phyloP scores from a whole-genome alignment of 2,329 filamentous ascomycete genomes.

The Neocatenulostroma microsporum region DNA sequence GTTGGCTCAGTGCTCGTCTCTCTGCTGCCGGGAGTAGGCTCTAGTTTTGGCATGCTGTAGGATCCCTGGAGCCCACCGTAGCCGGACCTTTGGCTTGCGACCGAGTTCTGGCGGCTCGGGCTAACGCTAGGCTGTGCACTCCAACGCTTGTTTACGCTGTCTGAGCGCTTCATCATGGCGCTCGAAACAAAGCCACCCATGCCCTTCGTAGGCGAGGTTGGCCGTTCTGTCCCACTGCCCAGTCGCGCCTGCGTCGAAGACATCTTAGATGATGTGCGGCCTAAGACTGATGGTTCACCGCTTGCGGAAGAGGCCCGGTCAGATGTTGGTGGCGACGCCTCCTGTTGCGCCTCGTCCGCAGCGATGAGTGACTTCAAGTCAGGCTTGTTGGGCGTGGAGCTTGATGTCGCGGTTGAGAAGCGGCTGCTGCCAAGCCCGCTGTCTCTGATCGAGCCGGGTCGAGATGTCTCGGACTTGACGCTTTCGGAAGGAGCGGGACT shows the following conservation, averaged over 20 bases:
- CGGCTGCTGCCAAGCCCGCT: conserved; percentile 19
- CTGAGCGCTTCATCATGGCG: conserved; percentile 95
- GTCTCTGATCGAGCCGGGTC: conserved; percentile 37
- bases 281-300: conserved; percentile 33
- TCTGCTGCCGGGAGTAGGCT: conserved; percentile 38
- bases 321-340: conserved; percentile 19
- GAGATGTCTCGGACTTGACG: conserved; percentile 43
- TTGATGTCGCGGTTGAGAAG: conserved; percentile 19
- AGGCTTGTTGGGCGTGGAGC: conserved; percentile 22
- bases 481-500: conserved; percentile 38
- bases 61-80: conserved; percentile 29
- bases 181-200: conserved; percentile 97
- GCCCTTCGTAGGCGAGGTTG: conserved; percentile 86
- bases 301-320: conserved; percentile 28
- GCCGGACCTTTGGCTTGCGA: conserved; percentile 48
- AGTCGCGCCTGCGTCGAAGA: conserved; percentile 56
- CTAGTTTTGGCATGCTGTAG: conserved; percentile 35
- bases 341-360: conserved; percentile 22
- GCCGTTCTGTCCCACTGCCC: conserved; percentile 39
- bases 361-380: conserved; percentile 24
- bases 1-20: conserved; percentile 48
- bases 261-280: conserved; percentile 46
- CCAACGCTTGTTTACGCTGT: conserved; percentile 93
- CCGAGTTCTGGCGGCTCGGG: conserved; percentile 64
- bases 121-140: conserved; percentile 61